These are phyloP conservation scores for Carallia pectinifolia DNA, from an alignment of 345 rosid species.

Conservation along the genomic window DNA sequence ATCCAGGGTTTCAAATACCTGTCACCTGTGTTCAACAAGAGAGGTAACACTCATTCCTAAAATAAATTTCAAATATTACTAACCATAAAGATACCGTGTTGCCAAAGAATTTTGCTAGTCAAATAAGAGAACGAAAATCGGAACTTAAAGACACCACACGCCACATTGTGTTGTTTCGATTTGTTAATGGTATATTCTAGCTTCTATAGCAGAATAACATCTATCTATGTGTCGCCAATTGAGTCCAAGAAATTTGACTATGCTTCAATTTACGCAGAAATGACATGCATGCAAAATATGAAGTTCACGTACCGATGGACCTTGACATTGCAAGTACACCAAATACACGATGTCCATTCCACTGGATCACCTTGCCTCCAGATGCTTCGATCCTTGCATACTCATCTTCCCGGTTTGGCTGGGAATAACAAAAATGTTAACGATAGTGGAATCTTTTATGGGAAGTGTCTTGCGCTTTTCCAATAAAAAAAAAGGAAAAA, in stretches of 20 bases:
- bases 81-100: neutral
- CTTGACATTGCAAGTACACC: constrained; percentile 35
- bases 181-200: neutral
- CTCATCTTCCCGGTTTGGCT: constrained; percentile 32
- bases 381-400: constrained; percentile 31
- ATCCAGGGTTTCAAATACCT: constrained; percentile 30
- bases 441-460: neutral
- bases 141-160: neutral
- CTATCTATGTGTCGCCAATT: neutral
- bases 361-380: constrained; percentile 27
- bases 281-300: neutral
- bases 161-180: neutral
- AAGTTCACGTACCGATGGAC: constrained; percentile 20
- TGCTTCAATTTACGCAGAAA: neutral
- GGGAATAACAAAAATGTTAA: neutral
- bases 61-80: neutral
- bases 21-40: constrained; percentile 18
- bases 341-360: constrained; percentile 28
- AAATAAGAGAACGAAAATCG: neutral
- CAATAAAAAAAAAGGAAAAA: neutral
- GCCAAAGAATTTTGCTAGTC: neutral
- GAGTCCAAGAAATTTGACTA: neutral
- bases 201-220: neutral
- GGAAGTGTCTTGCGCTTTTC: neutral
- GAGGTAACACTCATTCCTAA: neutral